phyloP scores from a whole-genome alignment of 1,139 yeast species.

The Debaryomyces singareniensis region DNA sequence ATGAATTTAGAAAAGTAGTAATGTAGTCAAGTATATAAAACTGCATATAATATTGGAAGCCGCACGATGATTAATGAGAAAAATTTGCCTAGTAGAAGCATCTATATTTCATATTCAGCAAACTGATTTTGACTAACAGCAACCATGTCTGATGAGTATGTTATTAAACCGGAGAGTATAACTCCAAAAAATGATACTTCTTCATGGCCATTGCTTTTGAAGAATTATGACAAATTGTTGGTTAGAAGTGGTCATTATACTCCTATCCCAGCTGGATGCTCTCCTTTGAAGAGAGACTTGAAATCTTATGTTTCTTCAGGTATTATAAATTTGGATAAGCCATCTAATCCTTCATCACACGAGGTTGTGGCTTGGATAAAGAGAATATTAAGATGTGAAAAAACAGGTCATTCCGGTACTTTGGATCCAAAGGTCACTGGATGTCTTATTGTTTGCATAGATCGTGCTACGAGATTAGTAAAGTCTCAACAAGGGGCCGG shows the following conservation, averaged over 20 bases:
- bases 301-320: constrained; percentile 89
- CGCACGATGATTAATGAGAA: constrained; percentile 20
- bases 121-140: no score
- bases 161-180: constrained; percentile 86
- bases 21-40: background rate
- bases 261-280: constrained; percentile 91
- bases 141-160: constrained; percentile 55
- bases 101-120: no score
- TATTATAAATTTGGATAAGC: constrained; percentile 95
- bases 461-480: constrained; percentile 95
- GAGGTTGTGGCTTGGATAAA: constrained; percentile 99
- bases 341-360: constrained; percentile 95
- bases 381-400: constrained; percentile 89
- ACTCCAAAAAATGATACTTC: constrained; percentile 81
- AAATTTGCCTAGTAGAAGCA: no score
- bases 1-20: constrained; percentile 13
- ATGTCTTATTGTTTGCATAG: constrained; percentile 95
- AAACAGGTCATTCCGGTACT: constrained; percentile 99
- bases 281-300: constrained; percentile 91
- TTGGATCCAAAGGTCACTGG: constrained; percentile 98
- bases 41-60: constrained; percentile 8
- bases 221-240: constrained; percentile 86
- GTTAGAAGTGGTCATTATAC: constrained; percentile 97
- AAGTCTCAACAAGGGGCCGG: constrained; percentile 99
- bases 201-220: constrained; percentile 91